These are phyloP conservation scores for Eimeria falciformis DNA, from an alignment of 169 alveolate species.

Conservation along the genomic window DNA sequence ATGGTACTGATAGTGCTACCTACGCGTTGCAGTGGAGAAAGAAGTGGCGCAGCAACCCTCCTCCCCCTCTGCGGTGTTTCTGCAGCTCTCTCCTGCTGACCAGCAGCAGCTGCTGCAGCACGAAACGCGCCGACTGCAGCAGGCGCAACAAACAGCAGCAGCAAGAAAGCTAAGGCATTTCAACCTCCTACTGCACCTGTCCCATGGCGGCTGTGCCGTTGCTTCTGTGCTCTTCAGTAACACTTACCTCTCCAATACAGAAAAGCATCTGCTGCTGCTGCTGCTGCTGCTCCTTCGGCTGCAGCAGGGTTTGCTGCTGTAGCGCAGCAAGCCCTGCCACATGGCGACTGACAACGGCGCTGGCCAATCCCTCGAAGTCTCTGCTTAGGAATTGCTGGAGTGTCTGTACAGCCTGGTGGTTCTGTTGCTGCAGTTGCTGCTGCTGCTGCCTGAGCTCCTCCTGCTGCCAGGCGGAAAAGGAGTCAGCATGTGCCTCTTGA, in stretches of 20 bases:
- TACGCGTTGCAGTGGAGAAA: constrained; percentile 57
- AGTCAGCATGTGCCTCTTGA: background rate
- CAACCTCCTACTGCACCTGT: background rate
- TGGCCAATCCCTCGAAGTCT: constrained; percentile 54
- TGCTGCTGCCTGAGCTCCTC: constrained; percentile 23
- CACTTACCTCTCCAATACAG: constrained; percentile 6
- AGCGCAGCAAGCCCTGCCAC: constrained; percentile 57
- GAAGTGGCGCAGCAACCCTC: constrained; percentile 47
- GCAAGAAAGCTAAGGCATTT: background rate
- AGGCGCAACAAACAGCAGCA: constrained; percentile 34
- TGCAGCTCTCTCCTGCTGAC: constrained; percentile 38
- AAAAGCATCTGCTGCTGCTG: constrained; percentile 22
- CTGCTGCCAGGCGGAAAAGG: constrained; percentile 41
- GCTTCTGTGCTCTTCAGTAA: background rate
- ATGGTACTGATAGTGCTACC: constrained; percentile 14
- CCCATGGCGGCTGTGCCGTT: background rate
- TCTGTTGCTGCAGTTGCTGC: constrained; percentile 39
- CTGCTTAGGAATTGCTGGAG: constrained; percentile 13
- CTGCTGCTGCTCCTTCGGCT: constrained; percentile 47
- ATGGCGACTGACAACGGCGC: constrained; percentile 41
- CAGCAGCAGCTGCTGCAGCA: constrained; percentile 60
- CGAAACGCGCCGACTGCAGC: constrained; percentile 16
- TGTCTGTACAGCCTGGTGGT: constrained; percentile 47
- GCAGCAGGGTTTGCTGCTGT: constrained; percentile 67
- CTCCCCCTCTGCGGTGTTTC: constrained; percentile 54